These are phyloP conservation scores for Gracilaria caudata DNA, from an alignment of 23 red algal genomes.

Conservation along the genomic window DNA sequence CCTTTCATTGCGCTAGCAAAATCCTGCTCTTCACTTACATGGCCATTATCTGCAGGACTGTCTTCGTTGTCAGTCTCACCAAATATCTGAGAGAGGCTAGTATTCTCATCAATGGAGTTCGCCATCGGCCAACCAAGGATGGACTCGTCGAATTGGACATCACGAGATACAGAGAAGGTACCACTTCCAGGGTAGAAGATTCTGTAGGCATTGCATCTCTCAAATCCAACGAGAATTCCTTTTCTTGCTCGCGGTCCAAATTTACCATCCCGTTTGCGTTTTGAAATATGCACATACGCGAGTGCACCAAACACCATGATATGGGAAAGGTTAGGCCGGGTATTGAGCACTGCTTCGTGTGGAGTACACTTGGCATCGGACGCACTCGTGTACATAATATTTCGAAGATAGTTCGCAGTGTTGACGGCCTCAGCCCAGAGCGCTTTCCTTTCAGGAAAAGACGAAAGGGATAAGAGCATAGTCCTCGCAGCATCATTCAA, in stretches of 20 bases:
- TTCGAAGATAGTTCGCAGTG: neutral
- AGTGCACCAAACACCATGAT: constrained; percentile 18
- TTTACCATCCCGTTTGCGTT: constrained; percentile 13
- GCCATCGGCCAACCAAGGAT: neutral
- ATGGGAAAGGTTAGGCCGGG: constrained; percentile 15
- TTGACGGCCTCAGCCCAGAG: constrained; percentile 16
- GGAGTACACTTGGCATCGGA: neutral
- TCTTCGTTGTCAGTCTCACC: no score
- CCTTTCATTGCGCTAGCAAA: neutral
- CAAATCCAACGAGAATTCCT: constrained; percentile 41
- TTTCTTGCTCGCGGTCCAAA: constrained; percentile 9
- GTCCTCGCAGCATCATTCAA: constrained; percentile 14
- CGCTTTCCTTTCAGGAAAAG: neutral
- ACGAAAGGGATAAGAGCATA: neutral
- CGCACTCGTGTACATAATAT: neutral
- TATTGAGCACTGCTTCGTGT: neutral
- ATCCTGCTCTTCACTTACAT: neutral
- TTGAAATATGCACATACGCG: constrained; percentile 40
- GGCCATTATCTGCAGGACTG: no score
- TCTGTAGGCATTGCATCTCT: constrained; percentile 12
- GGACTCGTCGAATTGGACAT: neutral
- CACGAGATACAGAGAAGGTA: constrained; percentile 15
- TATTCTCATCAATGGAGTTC: neutral
- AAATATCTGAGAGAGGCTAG: no score
- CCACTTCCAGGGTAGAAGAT: neutral